Evolutionary conservation across 2,329 filamentous ascomycete species (phyloP).

Genomic region (Alternaria ethzedia): DNA sequence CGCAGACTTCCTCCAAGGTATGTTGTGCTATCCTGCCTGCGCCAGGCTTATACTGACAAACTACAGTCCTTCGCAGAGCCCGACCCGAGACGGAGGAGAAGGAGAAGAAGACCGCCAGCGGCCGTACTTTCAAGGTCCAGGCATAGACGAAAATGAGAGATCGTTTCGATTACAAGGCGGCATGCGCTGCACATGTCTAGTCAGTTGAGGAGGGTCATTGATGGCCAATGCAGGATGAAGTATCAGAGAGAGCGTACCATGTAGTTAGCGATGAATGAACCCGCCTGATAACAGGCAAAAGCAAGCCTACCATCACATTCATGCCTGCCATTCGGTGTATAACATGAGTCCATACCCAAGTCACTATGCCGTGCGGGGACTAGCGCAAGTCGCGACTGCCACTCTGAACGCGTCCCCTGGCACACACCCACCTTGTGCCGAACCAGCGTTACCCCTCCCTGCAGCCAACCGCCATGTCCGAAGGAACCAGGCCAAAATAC

Average conservation of each 20-base stretch:
- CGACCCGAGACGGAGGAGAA: conserved; percentile 95
- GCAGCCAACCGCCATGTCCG: conserved; percentile 31
- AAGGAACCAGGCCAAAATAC: conserved; percentile 43
- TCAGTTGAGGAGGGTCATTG: neutral
- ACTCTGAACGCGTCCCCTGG: conserved; percentile 24
- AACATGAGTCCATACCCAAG: neutral
- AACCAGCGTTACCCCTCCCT: conserved; percentile 7
- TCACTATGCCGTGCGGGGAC: conserved; percentile 5
- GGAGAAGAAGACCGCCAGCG: conserved; percentile 97
- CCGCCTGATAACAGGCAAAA: neutral
- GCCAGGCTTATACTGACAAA: conserved; percentile 43
- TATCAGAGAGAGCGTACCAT: neutral
- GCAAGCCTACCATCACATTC: neutral
- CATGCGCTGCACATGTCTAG: neutral
- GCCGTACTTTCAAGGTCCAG: conserved; percentile 82
- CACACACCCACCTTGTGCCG: conserved; percentile 9
- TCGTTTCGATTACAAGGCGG: neutral
- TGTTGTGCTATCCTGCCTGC: conserved; percentile 27
- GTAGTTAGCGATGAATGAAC: conserved; percentile 1
- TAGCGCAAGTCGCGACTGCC: conserved; percentile 26
- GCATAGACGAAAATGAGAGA: conserved; percentile 28
- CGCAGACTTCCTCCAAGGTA: conserved; percentile 97
- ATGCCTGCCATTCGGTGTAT: neutral
- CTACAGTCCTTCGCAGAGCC: conserved; percentile 87
- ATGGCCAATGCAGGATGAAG: neutral